Evolutionary conservation across 2,329 filamentous ascomycete genomes (phyloP), one percentile per base, ranked within the genome.

Genomic region (Cucurbitaria berberidis): DNA sequence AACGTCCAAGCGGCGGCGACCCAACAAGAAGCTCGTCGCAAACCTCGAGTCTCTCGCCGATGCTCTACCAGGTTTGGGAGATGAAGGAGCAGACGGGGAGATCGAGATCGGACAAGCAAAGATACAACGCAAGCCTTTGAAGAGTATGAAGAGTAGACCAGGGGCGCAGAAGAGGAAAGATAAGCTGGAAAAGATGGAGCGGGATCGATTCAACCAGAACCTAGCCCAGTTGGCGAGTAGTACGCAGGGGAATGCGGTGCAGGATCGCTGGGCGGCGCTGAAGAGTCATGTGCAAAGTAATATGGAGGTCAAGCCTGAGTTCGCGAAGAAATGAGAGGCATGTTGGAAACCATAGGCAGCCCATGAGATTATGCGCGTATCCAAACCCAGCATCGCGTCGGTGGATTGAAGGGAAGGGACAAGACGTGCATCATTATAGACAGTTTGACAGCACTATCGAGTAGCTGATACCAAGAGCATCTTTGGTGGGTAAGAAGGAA

Each of bases 241-340:
- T 30, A 51, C 55, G 18, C 45, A 56, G 30, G 50, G 57, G 18
- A 47, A 59, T 27, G 68, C 60, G 30, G 59, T 63, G 51, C 62
- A 60, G 58, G 72, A 66, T 48, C 68, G 89, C 49, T 97, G 91
- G 89, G 89, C 89, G 26, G 91, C 91, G 15, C 73, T 98, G 74
- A 85, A 93, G 65, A 86, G 82, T 9, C 96, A 93, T 70, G 96
- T 97, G 45, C 88, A 90, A 1, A 83, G 87, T 36, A 97, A 91
- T 1, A 91, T 96, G 87, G 91, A 96, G 77, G 89, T 91, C 75
- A 93, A 93, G 64, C 86, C 89, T 13, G 90, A 89, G 3, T 96
- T 96, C 70, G 55, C 47, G 7, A 65, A 68, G 48, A 66, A 57
- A 32, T 48, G 35, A 59, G 22, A 18, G 19, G 15, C n/a, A 18